Base-by-base conservation (phyloP, 164 flowering plant species). In the Dillenia turbinata region DNA sequence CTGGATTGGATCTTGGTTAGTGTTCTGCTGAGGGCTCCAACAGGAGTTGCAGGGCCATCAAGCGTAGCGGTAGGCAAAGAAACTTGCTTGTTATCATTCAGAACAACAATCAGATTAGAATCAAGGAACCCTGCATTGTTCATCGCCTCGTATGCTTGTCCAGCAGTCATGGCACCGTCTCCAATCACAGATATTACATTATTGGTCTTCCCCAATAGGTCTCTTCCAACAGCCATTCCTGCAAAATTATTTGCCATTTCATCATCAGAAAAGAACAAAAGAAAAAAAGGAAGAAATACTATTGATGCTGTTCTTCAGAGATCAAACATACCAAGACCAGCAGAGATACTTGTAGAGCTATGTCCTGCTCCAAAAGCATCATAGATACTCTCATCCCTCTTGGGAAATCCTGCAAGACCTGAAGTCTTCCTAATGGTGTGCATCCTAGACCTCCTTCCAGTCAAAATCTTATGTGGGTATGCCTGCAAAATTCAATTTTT, bases 121-220 rank as follows among this genome's bases (percentile, higher is more conserved):
- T 90, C 96, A 46, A 93, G 84, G 59, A 68, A 93, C 1, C 98
- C 98, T 2, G 97, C 82, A 70, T 93, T 93, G 69, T 93, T 93
- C 92, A 93, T 75, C 57, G 98, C 98, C 61, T 92, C 98, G 49
- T 88, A 92, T n/a, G 98, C 98, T 76, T 88, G 96, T 17, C 98
- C 98, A 48, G 97, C 98, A 0, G 98, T 93, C 94, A 93, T 93
- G 63, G 96, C 97, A 47, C 97, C 98, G 67, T 93, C 98, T 69
- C 98, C 98, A 59, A 93, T 93, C 64, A 93, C 98, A 15, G 94
- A 73, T 52, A 93, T 76, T 1, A 93, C 96, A 62, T 73, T 79
- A 79, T 88, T 90, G 53, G 59, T 82, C 69, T 87, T 90, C 63
- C 96, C 96, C 44, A 85, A 56, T 4, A 93, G 77, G 65, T 93